Evolutionary conservation across 768 basidiomycete genomes (phyloP).

Genomic region (Pleurotus pulmonarius): DNA sequence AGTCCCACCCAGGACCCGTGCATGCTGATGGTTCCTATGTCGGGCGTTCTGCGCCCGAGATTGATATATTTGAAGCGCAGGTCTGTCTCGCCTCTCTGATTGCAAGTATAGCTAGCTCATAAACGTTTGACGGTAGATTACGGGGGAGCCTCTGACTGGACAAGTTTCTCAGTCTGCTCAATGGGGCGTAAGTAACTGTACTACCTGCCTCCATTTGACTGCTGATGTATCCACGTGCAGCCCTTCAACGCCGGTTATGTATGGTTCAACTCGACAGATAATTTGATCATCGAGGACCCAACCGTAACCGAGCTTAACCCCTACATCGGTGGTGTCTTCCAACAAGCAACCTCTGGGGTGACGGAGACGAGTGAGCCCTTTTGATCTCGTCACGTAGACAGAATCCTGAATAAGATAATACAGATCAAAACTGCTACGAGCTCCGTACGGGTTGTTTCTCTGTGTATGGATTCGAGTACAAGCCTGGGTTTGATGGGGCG

Average conservation of each 20-base stretch:
- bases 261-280: conserved; percentile 65
- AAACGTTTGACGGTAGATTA: conserved; percentile 19
- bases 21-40: conserved; percentile 75
- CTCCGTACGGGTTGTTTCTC: conserved; percentile 49
- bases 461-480: conserved; percentile 81
- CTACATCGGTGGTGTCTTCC: conserved; percentile 74
- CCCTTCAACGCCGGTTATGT: conserved; percentile 74
- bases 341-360: conserved; percentile 79
- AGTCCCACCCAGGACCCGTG: conserved; percentile 85
- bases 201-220: conserved; percentile 2
- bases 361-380: conserved; percentile 49
- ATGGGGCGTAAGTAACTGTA: conserved; percentile 55
- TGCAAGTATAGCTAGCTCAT: background rate
- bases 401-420: background rate
- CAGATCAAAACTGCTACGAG: conserved; percentile 73
- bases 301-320: conserved; percentile 52
- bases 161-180: conserved; percentile 85
- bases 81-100: conserved; percentile 24
- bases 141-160: conserved; percentile 30
- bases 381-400: too few relatives aligned
- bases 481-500: conserved; percentile 55
- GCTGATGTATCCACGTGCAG: conserved; percentile 24
- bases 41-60: conserved; percentile 84
- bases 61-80: conserved; percentile 87
- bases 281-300: conserved; percentile 52